Evolutionary conservation across 768 basidiomycete species (phyloP), one percentile per base, ranked within the genome.

Genomic region (Mrakia hoshinonis): DNA sequence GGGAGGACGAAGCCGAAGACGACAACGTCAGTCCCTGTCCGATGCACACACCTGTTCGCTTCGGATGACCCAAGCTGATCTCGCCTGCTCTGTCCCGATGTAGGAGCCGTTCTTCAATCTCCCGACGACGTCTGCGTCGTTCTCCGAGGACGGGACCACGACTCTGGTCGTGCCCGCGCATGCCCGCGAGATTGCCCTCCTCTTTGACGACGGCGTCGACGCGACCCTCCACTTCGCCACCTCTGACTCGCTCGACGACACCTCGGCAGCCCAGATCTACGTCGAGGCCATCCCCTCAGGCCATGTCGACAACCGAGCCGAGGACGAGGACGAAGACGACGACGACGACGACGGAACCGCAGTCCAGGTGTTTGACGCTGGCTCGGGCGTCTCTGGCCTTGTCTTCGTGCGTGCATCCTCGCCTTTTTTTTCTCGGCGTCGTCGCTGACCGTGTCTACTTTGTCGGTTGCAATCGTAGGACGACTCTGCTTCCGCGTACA

Each of bases 111-210:
- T 15, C 61, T 61, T 39, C 15, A 24, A 11, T 36, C 47, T 51
- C 15, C 61, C 51, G 15, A 63, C 69, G 4, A 54, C 38, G 15
- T 39, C 61, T n/a, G 69, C 36, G 34, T 46, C 34, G n/a, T 62
- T 61, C 13, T 22, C 61, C 38, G 20, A 43, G 36, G 24, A 43
- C 38, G 38, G 26, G 24, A 54, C 46, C 43, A 18, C 39, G 26
- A 49, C 61, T n/a, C 29, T 64, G 51, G 52, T 48, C 43, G 26
- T 71, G 29, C 24, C 63, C 29, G 2, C 15, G 22, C 18, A 31
- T 22, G 38, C 70, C 39, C 51, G 63, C 20, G 52, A 48, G 12
- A 31, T 71, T 63, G 62, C 55, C 55, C 26, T 71, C 38, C 46
- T 58, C 70, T 36, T 66, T 52, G 39, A 52, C 22, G 63, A 62